Conservation (phyloP, 139 green algal species). For the Chlamydomonas applanata region DNA sequence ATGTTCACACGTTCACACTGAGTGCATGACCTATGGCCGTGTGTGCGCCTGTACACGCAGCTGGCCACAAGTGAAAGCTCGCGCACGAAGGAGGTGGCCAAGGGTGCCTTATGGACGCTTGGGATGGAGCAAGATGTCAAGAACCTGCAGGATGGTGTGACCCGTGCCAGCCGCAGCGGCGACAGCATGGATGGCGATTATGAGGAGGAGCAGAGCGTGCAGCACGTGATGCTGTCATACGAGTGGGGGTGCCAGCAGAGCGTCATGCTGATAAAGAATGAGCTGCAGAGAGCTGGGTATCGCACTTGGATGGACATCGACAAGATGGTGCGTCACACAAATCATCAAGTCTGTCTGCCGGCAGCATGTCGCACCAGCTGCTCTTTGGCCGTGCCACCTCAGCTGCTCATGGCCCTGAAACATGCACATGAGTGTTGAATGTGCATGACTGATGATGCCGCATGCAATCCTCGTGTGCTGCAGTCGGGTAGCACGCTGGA, state of each 20-base stretch:
- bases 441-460: no score
- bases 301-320: slow-evolving; percentile 55
- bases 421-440: no score
- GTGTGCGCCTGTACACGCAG: no score
- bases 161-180: neutral
- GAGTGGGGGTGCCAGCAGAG: slow-evolving; percentile 53
- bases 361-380: no score
- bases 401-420: no score
- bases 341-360: no score
- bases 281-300: slow-evolving; percentile 47
- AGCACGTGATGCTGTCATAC: slow-evolving; percentile 59
- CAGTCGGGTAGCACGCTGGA: slow-evolving; percentile 43
- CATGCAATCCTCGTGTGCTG: no score
- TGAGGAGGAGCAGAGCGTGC: neutral
- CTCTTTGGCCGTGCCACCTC: neutral
- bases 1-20: no score
- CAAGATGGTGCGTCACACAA: slow-evolving; percentile 32
- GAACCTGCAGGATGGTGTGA: slow-evolving; percentile 24
- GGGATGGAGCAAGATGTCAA: slow-evolving; percentile 45
- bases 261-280: slow-evolving; percentile 47
- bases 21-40: no score
- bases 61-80: slow-evolving; percentile 27
- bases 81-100: slow-evolving; percentile 49
- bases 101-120: slow-evolving; percentile 54
- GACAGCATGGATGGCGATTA: no score